These are phyloP conservation scores for Metarhizium guizhouense DNA, from an alignment of 2,329 filamentous ascomycete species.

Conservation along the genomic window DNA sequence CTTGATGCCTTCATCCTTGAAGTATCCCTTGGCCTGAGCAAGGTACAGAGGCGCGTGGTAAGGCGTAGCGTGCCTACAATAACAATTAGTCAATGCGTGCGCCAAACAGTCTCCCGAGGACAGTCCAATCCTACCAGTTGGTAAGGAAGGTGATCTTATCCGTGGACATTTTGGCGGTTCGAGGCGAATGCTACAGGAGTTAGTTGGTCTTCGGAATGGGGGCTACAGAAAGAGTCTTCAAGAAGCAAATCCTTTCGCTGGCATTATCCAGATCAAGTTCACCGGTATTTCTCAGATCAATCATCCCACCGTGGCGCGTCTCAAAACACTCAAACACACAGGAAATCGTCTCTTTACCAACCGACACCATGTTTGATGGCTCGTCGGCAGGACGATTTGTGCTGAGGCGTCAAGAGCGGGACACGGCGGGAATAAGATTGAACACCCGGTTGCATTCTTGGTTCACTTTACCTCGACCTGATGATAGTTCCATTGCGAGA, in stretches of 20 bases:
- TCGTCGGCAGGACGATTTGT: not conserved
- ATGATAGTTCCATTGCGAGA: slow-evolving; percentile 24
- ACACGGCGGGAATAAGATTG: slow-evolving; percentile 11
- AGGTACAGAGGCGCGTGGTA: slow-evolving; percentile 74
- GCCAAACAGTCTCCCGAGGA: slow-evolving; percentile 11
- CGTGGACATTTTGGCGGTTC: slow-evolving; percentile 57
- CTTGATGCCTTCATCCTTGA: slow-evolving; percentile 66
- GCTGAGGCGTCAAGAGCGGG: not conserved
- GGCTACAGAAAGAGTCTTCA: slow-evolving; percentile 27
- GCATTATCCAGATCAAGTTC: slow-evolving; percentile 85
- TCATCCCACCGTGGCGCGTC: slow-evolving; percentile 13
- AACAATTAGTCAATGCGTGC: not conserved
- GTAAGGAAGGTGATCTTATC: slow-evolving; percentile 80
- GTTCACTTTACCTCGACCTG: slow-evolving; percentile 37
- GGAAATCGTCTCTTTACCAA: not conserved
- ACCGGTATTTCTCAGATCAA: slow-evolving; percentile 67
- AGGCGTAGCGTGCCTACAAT: slow-evolving; percentile 63
- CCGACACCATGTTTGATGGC: not conserved
- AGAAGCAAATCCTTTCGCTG: slow-evolving; percentile 84
- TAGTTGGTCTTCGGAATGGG: slow-evolving; percentile 29
- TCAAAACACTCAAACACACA: not conserved
- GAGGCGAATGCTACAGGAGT: slow-evolving; percentile 35
- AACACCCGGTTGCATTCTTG: slow-evolving; percentile 40
- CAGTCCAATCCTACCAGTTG: slow-evolving; percentile 54
- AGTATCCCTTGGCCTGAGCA: slow-evolving; percentile 67